These are phyloP conservation scores for Logfia minima DNA, from an alignment of 129 eudicot species.

Conservation along the genomic window DNA sequence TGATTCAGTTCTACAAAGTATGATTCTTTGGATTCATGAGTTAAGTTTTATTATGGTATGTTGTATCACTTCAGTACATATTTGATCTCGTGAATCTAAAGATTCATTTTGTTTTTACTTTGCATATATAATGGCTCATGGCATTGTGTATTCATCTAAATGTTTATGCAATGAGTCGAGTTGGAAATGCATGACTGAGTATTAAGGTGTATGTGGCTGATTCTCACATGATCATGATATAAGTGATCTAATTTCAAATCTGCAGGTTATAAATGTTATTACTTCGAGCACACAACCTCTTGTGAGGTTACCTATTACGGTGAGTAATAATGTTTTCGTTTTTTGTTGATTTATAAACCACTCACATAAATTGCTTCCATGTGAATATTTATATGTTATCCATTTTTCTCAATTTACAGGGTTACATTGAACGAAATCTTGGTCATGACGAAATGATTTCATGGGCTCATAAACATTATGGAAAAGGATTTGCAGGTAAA, in stretches of 20 bases:
- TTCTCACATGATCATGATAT: not conserved
- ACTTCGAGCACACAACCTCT: constrained; percentile 72
- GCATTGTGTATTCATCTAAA: not conserved
- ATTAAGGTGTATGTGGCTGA: not conserved
- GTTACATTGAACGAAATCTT: constrained; percentile 46
- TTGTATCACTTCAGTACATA: not conserved
- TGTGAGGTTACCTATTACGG: constrained; percentile 49
- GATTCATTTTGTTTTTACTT: not conserved
- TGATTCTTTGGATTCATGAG: too few species aligned
- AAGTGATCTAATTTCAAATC: not conserved
- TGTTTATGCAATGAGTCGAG: not conserved
- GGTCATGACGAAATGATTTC: constrained; percentile 44
- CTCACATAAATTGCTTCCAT: not conserved
- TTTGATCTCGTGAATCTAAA: not conserved
- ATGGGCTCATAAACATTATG: constrained; percentile 49
- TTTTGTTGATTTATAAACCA: too few species aligned
- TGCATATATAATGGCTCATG: not conserved
- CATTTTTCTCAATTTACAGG: constrained; percentile 11
- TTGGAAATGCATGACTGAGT: not conserved
- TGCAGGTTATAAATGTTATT: constrained; percentile 66
- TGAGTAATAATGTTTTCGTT: constrained; percentile 13
- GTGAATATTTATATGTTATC: not conserved
- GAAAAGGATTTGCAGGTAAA: constrained; percentile 60
- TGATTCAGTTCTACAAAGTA: not conserved
- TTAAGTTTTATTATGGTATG: not conserved